Base-by-base conservation (phyloP, 2,329 filamentous ascomycete species). In the Penicillium griseofulvum region DNA sequence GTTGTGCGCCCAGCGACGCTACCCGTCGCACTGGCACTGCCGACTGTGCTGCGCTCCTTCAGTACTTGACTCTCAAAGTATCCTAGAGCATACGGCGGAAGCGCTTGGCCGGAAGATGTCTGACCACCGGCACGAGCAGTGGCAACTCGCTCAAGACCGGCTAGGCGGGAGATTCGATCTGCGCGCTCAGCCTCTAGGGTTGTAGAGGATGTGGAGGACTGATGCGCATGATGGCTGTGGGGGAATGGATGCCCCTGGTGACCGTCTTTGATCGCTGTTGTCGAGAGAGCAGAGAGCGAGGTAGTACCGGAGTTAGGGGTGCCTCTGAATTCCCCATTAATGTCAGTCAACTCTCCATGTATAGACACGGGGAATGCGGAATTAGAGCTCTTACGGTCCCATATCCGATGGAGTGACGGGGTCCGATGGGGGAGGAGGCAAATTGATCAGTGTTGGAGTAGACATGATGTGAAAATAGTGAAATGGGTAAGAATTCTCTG, bases 201-300 rank as follows among this genome's bases (percentile, higher is more conserved):
- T 62, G 84, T 83, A 19, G 86, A 88, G 7, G 84, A 74, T 34
- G 71, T 72, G n/a, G 78, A 86, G 78, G 65, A 83, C 48, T 85
- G 84, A 41, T 74, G 74, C 37, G 74, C 73, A 58, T 80, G 79
- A 54, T 82, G 80, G 55, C 74, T 73, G 56, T 83, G 81, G 54
- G 86, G 82, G 28, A 86, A 84, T 28, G 87, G 81, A 69, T 91
- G 86, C 60, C 93, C 93, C 57, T 91, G 89, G 69, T 97, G 91
- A 65, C 93, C 93, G 71, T 97, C 93, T 76, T 97, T 96, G 81
- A 96, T 96, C 49, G 93, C 93, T 12, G 91, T 94, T 17, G 93
- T 97, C 16, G 91, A 96, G 45, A 97, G 83, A 38, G 91, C 87
- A 26, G 91, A 96, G 68, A 97, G 87, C 49, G 91, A 95, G 12